phyloP scores from a whole-genome alignment of 1,284 basidiomycete species.

The Austroboletus niveus region DNA sequence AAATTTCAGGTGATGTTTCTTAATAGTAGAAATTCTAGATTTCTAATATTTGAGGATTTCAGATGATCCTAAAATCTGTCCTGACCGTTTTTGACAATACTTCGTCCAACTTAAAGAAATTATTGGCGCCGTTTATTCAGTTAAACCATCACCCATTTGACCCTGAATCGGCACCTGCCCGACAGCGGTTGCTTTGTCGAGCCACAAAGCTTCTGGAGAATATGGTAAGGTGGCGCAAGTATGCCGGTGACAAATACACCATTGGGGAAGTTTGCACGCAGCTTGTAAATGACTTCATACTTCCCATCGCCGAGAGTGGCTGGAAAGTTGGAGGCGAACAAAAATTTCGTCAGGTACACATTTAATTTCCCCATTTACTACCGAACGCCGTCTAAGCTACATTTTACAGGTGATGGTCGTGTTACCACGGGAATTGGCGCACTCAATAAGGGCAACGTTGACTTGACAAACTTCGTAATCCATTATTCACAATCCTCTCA shows the following conservation, averaged over 20 bases:
- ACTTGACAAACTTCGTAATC: constrained; percentile 8
- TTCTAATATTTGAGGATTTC: constrained; percentile 15
- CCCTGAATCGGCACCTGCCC: constrained; percentile 71
- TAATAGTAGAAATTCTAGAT: constrained; percentile 1
- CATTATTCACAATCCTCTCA: constrained; percentile 3
- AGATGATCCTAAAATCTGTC: constrained; percentile 71
- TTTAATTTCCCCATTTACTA: background rate
- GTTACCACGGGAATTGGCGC: constrained; percentile 44
- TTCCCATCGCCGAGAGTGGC: constrained; percentile 69
- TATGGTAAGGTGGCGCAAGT: constrained; percentile 74
- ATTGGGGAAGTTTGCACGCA: constrained; percentile 55
- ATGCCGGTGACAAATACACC: constrained; percentile 61
- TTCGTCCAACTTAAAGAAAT: constrained; percentile 44
- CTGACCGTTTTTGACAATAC: constrained; percentile 57
- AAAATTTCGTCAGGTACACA: constrained; percentile 58
- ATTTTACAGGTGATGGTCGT: constrained; percentile 39
- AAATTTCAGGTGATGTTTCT: constrained; percentile 64
- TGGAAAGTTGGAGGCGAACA: constrained; percentile 90
- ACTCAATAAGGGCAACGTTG: constrained; percentile 19
- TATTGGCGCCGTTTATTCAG: constrained; percentile 44
- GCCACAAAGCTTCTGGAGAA: constrained; percentile 74
- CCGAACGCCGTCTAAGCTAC: no score
- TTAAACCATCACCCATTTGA: constrained; percentile 60
- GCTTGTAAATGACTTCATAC: constrained; percentile 60
- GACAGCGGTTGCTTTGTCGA: constrained; percentile 68